Evolutionary conservation across 148 eudicot genomes (phyloP).

Genomic region (Vaccinium corymbosum): DNA sequence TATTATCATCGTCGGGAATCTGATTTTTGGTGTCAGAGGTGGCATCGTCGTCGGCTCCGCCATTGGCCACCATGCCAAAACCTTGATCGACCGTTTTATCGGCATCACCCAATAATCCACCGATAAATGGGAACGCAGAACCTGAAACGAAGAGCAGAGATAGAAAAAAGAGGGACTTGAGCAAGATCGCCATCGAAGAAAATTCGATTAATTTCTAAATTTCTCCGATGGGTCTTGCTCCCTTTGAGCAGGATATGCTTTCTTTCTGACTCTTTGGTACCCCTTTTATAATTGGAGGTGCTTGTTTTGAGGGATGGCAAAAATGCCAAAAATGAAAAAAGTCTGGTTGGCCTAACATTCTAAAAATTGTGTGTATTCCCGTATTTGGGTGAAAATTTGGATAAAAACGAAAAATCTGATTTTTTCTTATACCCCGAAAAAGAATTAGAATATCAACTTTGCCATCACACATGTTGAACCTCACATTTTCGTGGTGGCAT

Average conservation of each 20-base stretch:
- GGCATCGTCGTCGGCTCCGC: background rate
- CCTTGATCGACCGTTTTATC: background rate
- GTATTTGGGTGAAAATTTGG: background rate
- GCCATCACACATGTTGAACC: background rate
- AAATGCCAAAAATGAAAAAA: background rate
- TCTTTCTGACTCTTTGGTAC: background rate
- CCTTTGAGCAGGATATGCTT: background rate
- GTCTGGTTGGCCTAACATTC: background rate
- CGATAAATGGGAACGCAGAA: background rate
- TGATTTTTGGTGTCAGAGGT: background rate
- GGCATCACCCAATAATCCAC: background rate
- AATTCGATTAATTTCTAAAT: too few relatives aligned
- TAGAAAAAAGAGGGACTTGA: slow-evolving; percentile 26
- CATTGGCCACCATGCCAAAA: background rate
- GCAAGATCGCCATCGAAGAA: slow-evolving; percentile 23
- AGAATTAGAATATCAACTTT: background rate
- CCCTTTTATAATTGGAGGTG: background rate
- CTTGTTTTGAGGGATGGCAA: background rate
- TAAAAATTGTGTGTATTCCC: background rate
- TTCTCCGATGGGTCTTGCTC: slow-evolving; percentile 18
- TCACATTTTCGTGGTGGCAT: background rate
- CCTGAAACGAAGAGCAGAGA: slow-evolving; percentile 27
- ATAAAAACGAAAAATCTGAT: background rate
- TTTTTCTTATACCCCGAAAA: background rate
- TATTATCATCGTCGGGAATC: background rate